phyloP scores from a whole-genome alignment of 2,329 filamentous ascomycete genomes.

The Penicillium griseofulvum region DNA sequence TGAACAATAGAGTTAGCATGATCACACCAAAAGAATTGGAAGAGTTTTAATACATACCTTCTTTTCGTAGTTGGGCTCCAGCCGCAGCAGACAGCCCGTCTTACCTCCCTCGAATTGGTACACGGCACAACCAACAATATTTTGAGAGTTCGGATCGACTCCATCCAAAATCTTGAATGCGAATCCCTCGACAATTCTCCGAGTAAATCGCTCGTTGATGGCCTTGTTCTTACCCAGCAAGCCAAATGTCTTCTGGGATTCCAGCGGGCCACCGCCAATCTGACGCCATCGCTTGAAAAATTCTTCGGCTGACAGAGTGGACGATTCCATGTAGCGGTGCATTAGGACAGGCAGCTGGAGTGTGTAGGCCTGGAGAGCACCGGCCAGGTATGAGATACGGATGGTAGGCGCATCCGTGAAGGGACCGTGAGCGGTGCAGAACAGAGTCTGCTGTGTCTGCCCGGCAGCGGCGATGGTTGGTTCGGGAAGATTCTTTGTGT shows the following conservation, averaged over 20 bases:
- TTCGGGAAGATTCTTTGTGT: constrained; percentile 85
- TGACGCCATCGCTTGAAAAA: constrained; percentile 99
- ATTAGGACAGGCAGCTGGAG: constrained; percentile 82
- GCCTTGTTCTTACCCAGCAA: constrained; percentile 60
- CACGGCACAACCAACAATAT: constrained; percentile 87
- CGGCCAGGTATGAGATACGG: constrained; percentile 89
- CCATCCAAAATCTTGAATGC: constrained; percentile 80
- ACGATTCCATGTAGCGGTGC: constrained; percentile 96
- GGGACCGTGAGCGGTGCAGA: constrained; percentile 82
- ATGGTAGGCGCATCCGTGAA: constrained; percentile 87
- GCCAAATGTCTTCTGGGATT: constrained; percentile 84
- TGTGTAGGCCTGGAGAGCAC: constrained; percentile 87
- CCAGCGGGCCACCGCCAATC: constrained; percentile 82
- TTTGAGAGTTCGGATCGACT: constrained; percentile 90
- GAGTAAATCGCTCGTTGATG: constrained; percentile 69
- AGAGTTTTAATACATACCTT: constrained; percentile 62
- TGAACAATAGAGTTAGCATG: constrained; percentile 40
- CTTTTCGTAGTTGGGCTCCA: constrained; percentile 91
- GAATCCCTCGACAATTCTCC: constrained; percentile 75
- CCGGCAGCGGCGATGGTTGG: constrained; percentile 70
- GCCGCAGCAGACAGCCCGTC: constrained; percentile 85
- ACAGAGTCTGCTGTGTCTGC: constrained; percentile 89
- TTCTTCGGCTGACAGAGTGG: constrained; percentile 80
- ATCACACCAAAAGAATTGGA: not conserved
- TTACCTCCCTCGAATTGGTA: constrained; percentile 76